Evolutionary conservation across 2,329 filamentous ascomycete species (phyloP), one percentile per base, ranked within the genome.

Genomic region (Allantophomopsis lycopodina): DNA sequence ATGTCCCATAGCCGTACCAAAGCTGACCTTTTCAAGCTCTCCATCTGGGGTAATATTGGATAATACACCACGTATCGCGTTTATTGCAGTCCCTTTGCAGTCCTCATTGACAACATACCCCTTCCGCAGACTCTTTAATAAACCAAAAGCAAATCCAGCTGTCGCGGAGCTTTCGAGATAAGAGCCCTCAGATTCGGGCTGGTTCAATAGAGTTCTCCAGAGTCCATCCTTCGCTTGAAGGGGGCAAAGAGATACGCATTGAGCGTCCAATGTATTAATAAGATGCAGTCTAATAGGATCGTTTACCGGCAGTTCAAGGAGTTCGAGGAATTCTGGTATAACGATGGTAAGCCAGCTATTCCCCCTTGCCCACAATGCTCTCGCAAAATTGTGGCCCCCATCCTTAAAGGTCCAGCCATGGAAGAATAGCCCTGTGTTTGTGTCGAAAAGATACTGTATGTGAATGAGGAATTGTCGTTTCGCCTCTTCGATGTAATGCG

Each of bases 341-440:
- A 76, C 83, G 44, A 89, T 88, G 0, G 83, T 88, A 36, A 89
- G 55, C 83, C 83, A 89, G 44, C 67, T 70, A 54, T 84, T 84
- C 14, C 73, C 72, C 18, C 73, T 58, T 1, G 69, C 73, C 73
- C 73, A 77, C 7, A 67, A 55, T 1, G 72, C 73, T 37, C 62
- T 55, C 0, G 73, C 73, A 48, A 76, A 76, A 55, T 76, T 73
- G 54, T 76, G 71, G 0, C 76, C 79, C 7, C 71, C 71, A 1
- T 76, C 70, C 37, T 79, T 69, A 49, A 86, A 88, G 8, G 79
- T 79, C 83, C 83, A 89, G 20, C 83, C 83, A 57, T 89, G 83
- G 64, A 81, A 88, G 58, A 83, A 89, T 0, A 88, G 64, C 0
- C 83, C 83, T 0, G 80, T 76, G 42, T 68, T 67, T 6, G 73